Evolutionary conservation across 148 eudicot genomes (phyloP).

Genomic region (Rhododendron kiyosumense): DNA sequence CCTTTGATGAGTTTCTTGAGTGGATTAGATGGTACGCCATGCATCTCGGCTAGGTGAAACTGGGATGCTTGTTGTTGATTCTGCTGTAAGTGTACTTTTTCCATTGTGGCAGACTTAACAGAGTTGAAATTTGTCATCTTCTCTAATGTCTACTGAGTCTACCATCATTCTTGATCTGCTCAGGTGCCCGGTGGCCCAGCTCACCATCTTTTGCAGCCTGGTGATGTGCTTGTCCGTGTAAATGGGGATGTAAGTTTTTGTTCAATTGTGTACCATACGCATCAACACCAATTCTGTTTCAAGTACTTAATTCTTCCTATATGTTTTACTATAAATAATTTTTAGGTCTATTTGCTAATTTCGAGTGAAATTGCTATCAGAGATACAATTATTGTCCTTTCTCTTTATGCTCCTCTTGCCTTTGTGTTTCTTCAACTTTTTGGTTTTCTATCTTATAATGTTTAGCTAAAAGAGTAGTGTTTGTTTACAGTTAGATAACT

Average conservation of each 20-base stretch:
- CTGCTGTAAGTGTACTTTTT: conserved; percentile 58
- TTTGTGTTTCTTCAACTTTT: neutral
- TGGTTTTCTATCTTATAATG: neutral
- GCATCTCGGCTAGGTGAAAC: conserved; percentile 92
- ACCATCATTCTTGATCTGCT: conserved; percentile 18
- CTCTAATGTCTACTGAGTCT: neutral
- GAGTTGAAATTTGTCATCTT: neutral
- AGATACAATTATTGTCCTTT: neutral
- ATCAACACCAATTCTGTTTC: neutral
- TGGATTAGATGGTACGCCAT: conserved; percentile 73
- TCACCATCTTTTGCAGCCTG: conserved; percentile 78
- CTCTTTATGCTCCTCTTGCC: neutral
- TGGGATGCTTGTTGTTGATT: conserved; percentile 98
- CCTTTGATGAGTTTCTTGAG: conserved; percentile 4
- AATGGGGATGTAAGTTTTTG: conserved; percentile 66
- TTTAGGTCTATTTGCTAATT: neutral
- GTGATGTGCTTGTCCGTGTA: conserved; percentile 87
- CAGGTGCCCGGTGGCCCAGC: conserved; percentile 99
- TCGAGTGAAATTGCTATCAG: neutral
- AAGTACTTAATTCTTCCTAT: neutral
- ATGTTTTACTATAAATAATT: neutral
- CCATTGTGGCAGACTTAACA: neutral
- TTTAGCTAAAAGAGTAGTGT: neutral
- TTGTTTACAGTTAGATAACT: neutral
- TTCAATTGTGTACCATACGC: neutral